These are phyloP conservation scores for Phytophthora sp. DNA, from an alignment of 352 stramenopile species.

Conservation along the genomic window DNA sequence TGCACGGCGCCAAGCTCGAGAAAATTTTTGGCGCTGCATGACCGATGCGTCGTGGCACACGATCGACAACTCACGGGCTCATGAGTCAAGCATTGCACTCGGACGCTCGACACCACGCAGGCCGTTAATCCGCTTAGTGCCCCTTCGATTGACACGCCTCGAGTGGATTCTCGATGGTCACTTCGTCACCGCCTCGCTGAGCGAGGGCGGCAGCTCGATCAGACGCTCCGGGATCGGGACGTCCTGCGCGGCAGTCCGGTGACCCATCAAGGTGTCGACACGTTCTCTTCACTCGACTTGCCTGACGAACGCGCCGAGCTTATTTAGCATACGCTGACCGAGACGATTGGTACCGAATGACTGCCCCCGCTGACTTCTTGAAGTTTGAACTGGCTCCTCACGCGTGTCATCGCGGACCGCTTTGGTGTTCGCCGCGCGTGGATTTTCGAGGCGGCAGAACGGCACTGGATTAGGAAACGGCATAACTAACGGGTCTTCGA, in stretches of 20 bases:
- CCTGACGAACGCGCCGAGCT: background rate
- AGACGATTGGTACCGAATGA: conserved; percentile 5
- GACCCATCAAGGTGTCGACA: background rate
- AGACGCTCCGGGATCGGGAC: too few species aligned
- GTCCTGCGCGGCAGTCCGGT: too few species aligned
- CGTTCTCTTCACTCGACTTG: too few species aligned
- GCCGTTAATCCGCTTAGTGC: conserved; percentile 20
- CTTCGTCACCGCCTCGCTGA: conserved; percentile 9
- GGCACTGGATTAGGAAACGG: conserved; percentile 15
- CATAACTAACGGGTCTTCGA: conserved; percentile 21
- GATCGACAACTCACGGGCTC: conserved; percentile 11
- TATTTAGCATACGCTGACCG: background rate
- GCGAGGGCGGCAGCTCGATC: too few species aligned
- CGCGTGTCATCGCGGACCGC: conserved; percentile 9
- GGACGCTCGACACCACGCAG: conserved; percentile 9
- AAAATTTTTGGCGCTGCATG: conserved; percentile 19
- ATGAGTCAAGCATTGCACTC: conserved; percentile 24
- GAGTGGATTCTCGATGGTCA: conserved; percentile 26
- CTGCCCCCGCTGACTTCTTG: conserved; percentile 17
- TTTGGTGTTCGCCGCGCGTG: conserved; percentile 22
- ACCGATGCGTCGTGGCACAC: background rate
- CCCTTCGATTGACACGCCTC: conserved; percentile 26
- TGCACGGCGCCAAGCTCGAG: conserved; percentile 12
- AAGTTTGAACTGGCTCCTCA: conserved; percentile 24
- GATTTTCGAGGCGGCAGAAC: conserved; percentile 8